Percentiles rank a stretch among this genome's conserved stretches.
Conservation (phyloP, 2,329 filamentous ascomycete genomes). For the Lasiodiplodia citricola region DNA sequence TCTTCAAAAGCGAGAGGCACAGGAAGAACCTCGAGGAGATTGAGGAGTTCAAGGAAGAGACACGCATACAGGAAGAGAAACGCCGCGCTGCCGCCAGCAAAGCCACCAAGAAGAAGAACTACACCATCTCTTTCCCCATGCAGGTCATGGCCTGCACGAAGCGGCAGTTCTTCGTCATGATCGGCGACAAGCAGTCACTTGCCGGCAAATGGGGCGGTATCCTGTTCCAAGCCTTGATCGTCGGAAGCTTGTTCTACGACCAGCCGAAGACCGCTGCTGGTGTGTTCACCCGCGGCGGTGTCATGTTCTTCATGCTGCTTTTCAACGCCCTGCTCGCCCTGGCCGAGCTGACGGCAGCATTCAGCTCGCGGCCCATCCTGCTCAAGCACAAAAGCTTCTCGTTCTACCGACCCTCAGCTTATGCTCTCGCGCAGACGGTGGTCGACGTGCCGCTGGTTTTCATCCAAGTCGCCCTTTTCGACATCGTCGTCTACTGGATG, state of each 20-base stretch:
- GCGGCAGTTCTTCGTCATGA: constrained; percentile 56
- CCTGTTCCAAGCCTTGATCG: constrained; percentile 46
- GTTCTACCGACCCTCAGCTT: constrained; percentile 68
- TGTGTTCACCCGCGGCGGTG: constrained; percentile 65
- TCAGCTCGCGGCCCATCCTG: constrained; percentile 67
- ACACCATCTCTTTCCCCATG: constrained; percentile 44
- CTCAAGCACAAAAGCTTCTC: constrained; percentile 74
- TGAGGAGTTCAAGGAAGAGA: constrained; percentile 46
- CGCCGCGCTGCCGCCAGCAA: constrained; percentile 40
- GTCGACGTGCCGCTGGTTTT: constrained; percentile 64
- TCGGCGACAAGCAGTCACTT: constrained; percentile 59
- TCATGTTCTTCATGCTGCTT: constrained; percentile 66
- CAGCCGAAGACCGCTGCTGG: constrained; percentile 59
- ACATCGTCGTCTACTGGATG: constrained; percentile 69
- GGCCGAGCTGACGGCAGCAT: constrained; percentile 65
- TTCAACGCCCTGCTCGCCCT: constrained; percentile 68
- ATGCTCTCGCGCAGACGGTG: constrained; percentile 62
- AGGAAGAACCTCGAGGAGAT: constrained; percentile 47
- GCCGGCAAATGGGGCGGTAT: constrained; percentile 58
- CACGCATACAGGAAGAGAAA: constrained; percentile 38
- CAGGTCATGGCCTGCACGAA: constrained; percentile 48
- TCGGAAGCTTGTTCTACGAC: constrained; percentile 58
- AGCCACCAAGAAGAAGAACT: constrained; percentile 49
- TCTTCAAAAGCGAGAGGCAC: constrained; percentile 43
- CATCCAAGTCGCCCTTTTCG: constrained; percentile 63